Base-by-base conservation (phyloP, 2,329 filamentous ascomycete genomes). In the Dryadomyces quercus-mongolicae region DNA sequence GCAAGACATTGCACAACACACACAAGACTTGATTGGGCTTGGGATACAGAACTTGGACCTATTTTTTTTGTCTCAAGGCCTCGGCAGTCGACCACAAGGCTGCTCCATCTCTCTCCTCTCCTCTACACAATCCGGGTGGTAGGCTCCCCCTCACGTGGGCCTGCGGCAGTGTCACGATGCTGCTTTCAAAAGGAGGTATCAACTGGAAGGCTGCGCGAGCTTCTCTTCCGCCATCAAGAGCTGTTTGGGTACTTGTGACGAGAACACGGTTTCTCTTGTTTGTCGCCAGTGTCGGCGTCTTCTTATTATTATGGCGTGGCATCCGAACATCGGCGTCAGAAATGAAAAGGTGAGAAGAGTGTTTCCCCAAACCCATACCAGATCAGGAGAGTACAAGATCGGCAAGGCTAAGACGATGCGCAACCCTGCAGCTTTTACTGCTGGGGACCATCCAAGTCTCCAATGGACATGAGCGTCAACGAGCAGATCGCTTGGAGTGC, bases 391-490 rank as follows among this genome's bases (percentile, higher is more conserved):
- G 4, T n/a, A 18, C 9, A 44, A 15, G 31, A 16, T 18, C 20
- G 8, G 9, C 2, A 13, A 21, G 25, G 16, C 44, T 51, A 20
- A 31, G 25, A 31, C 25, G 25, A 54, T 55, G 2, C 7, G 43
- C 31, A 9, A 21, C 13, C 16, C 36, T 36, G 13, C 55, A 97
- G 92, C 71, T 96, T 95, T 71, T 95, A 95, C 72, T 98, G 93
- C 75, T 97, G 90, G 80, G 93, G 93, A 13, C 92, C 93, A 15
- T 82, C 86, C 22, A 96, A 94, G 74, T 82, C 93, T n/a, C 93
- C 93, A 53, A 94, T 95, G 83, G 83, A 93, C 60, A 95, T 98
- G 89, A 82, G 86, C 45, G 74, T 85, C 54, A 96, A 96, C 67
- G 93, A 98, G 67, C 85, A 92, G 68, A 84, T 84, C 58, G 80